Base-by-base conservation (phyloP, 2,329 filamentous ascomycete species). In the Xylariaceae sp. region DNA sequence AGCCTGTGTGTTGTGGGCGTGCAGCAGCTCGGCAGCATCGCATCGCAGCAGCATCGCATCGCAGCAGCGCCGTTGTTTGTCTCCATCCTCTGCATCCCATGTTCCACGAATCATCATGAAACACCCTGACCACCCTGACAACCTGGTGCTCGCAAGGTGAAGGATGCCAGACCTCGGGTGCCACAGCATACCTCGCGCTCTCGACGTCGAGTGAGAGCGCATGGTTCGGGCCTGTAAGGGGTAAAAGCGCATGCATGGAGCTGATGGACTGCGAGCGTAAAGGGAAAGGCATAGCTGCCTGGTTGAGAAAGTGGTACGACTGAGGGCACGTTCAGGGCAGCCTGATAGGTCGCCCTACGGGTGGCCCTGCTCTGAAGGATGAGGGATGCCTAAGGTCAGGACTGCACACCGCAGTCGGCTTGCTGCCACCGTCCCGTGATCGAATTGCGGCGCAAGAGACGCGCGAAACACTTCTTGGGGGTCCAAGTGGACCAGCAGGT, bases 1-100 rank as follows among this genome's bases (percentile, higher is more conserved):
- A 56, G 52, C 13, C 35, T 18, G 10, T 51, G 57, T 56, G 53
- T 50, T 55, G 60, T 55, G 41, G 44, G 45, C 23, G 23, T 39
- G 47, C 50, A 48, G 41, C 53, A 52, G 55, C 30, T 30, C 23
- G 23, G 37, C 11, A 9, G 8, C 11, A 10, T 41, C 37, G 23
- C 23, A 30, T 5, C 23, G 37, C 37, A 41, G 11, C 11, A 41
- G 37, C 11, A 13, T 41, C 37, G 8, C 11, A 10, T 41, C 37
- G 23, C 23, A 41, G 23, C 30, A 41, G 35, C 34, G 11, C 35
- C 15, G 5, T 13, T 61, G 37, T 55, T 61, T 61, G 53, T 53
- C 51, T 35, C 41, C 11, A 48, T 49, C 39, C 47, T 30, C 15
- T 15, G 11, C 35, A 35, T 49, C 2, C 51, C 50, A 60, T 51